A percentile compares a stretch with the other conserved stretches of the same genome.
These are phyloP conservation scores for Achaetomium macrosporum DNA, from an alignment of 2,329 filamentous ascomycete species.

Conservation along the genomic window DNA sequence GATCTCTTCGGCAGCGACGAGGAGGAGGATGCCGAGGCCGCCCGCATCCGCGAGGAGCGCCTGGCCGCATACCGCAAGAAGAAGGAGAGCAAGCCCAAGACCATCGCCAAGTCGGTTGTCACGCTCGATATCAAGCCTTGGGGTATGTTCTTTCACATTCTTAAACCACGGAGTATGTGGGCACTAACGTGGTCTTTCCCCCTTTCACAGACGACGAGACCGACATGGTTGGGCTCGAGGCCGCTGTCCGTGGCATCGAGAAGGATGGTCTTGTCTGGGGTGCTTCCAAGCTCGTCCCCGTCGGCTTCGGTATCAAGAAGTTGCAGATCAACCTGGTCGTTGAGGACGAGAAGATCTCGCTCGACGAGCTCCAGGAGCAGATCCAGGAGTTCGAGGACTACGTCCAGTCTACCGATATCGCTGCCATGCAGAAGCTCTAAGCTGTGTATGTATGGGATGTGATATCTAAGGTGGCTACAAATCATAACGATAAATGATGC, in stretches of 20 bases:
- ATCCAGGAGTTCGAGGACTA: constrained; percentile 84
- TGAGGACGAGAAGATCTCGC: constrained; percentile 92
- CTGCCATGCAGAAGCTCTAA: constrained; percentile 91
- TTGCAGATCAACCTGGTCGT: constrained; percentile 97
- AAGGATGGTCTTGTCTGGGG: constrained; percentile 96
- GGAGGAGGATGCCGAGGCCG: constrained; percentile 87
- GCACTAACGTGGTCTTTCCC: constrained; percentile 22
- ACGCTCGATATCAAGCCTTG: constrained; percentile 97
- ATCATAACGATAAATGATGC: constrained; percentile 20
- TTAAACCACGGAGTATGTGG: background rate
- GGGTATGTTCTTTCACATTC: constrained; percentile 58
- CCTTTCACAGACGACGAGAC: constrained; percentile 76
- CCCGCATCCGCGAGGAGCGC: constrained; percentile 77
- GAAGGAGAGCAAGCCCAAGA: constrained; percentile 91
- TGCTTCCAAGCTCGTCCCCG: constrained; percentile 77
- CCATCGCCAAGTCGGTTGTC: constrained; percentile 90
- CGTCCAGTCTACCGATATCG: constrained; percentile 90
- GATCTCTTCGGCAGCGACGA: constrained; percentile 93
- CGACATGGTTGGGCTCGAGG: constrained; percentile 77
- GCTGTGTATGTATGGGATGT: constrained; percentile 17
- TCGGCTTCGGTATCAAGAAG: constrained; percentile 98
- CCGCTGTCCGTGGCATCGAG: constrained; percentile 73
- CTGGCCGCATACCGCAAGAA: constrained; percentile 93
- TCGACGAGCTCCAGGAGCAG: constrained; percentile 79
- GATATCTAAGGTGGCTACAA: constrained; percentile 14